These are phyloP conservation scores for Amanita inopinata DNA, from an alignment of 768 basidiomycete species.

Conservation along the genomic window DNA sequence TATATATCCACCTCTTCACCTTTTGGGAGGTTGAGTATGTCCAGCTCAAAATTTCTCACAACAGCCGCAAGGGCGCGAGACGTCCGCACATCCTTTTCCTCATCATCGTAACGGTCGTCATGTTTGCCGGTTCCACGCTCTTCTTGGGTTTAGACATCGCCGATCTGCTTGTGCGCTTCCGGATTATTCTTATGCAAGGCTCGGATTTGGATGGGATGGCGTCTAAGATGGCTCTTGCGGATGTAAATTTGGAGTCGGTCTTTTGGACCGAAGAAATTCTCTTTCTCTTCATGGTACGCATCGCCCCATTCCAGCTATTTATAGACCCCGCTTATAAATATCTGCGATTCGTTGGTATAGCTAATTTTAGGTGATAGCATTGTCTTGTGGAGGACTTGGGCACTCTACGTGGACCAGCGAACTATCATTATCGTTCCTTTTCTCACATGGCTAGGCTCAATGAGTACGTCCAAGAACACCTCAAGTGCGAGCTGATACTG, in stretches of 20 bases:
- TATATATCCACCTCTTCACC: background rate
- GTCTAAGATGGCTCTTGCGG: background rate
- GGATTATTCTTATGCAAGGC: background rate
- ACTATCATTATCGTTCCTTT: background rate
- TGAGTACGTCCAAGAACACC: no score
- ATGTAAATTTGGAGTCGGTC: background rate
- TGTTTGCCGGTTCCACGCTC: background rate
- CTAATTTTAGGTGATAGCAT: background rate
- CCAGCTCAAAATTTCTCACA: no score
- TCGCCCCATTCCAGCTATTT: background rate
- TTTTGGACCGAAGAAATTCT: background rate
- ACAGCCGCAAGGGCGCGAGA: background rate
- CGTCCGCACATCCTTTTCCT: background rate
- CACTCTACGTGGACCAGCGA: background rate
- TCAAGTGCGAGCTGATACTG: no score
- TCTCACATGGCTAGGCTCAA: background rate
- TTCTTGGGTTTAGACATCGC: background rate
- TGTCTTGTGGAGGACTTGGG: background rate
- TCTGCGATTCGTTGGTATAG: no score
- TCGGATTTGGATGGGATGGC: background rate
- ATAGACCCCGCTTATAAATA: background rate
- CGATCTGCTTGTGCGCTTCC: background rate
- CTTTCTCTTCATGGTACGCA: background rate
- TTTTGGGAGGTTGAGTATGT: no score
- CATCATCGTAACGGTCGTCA: background rate